Conservation (phyloP, 192 early-diverging fungal genomes). For the Cladochytrium replicatum region DNA sequence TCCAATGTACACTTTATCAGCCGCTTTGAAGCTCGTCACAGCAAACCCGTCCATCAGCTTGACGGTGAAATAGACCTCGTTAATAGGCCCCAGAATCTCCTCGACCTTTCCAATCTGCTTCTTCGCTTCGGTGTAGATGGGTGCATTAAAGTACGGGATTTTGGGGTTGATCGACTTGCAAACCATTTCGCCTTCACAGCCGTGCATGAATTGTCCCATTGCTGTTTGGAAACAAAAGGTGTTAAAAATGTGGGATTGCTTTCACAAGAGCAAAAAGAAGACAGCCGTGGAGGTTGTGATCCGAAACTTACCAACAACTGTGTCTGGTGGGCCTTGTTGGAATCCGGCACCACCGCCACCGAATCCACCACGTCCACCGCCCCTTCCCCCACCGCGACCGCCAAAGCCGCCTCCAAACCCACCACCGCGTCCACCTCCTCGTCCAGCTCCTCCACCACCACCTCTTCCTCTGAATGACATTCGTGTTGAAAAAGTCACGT, state of each 20-base stretch:
- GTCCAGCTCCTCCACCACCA: constrained; percentile 36
- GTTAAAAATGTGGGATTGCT: background rate
- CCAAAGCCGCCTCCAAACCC: too few species aligned
- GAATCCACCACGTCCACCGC: constrained; percentile 24
- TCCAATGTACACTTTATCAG: constrained; percentile 90
- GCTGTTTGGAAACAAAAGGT: constrained; percentile 28
- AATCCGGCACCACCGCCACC: constrained; percentile 44
- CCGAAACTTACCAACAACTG: constrained; percentile 44
- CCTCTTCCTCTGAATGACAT: too few species aligned
- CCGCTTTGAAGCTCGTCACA: constrained; percentile 79
- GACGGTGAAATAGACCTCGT: constrained; percentile 96
- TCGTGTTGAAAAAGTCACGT: too few species aligned
- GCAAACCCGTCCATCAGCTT: constrained; percentile 89
- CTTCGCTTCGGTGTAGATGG: constrained; percentile 97
- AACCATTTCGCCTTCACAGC: constrained; percentile 97
- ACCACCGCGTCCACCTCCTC: constrained; percentile 38
- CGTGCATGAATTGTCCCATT: constrained; percentile 85
- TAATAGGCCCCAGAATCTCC: constrained; percentile 95
- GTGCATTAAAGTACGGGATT: constrained; percentile 98
- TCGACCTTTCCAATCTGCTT: constrained; percentile 98
- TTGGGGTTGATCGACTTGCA: constrained; percentile 83
- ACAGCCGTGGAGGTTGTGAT: too few species aligned
- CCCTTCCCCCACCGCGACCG: constrained; percentile 25
- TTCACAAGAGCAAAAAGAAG: background rate
- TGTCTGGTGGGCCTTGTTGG: constrained; percentile 66